Percentiles rank a stretch among this genome's conserved stretches.
Evolutionary conservation across 129 eudicot species (phyloP).

Genomic region (Dittrichia graveolens): DNA sequence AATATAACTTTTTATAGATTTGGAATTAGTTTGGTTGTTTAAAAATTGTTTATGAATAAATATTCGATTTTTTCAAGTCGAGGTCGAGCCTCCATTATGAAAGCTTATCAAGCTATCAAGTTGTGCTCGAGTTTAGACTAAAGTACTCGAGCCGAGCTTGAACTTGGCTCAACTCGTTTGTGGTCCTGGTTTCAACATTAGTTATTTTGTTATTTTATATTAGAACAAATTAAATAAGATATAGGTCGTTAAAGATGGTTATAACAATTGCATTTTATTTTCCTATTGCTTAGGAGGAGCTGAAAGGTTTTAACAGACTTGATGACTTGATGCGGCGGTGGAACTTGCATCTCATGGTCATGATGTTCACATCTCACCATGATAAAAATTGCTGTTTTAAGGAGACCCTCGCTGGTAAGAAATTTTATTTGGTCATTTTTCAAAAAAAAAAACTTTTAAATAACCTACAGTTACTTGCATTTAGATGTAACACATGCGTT

Average conservation of each 20-base stretch:
- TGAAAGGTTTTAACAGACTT: conserved; percentile 96
- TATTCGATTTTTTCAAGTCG: no score
- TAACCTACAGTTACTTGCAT: conserved; percentile 9
- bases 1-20: no score
- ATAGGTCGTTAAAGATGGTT: no score
- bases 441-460: not conserved
- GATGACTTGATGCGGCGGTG: conserved; percentile 89
- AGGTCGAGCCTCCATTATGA: no score
- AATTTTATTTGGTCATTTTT: not conserved
- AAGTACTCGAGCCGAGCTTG: conserved; percentile 54
- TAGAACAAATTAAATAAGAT: no score
- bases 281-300: conserved; percentile 71
- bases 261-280: not conserved
- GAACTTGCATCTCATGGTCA: conserved; percentile 83
- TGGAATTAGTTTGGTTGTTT: no score
- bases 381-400: conserved; percentile 83
- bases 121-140: no score
- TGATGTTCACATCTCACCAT: conserved; percentile 90
- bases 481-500: no score
- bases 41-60: no score
- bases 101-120: no score
- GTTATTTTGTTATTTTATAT: no score
- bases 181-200: no score
- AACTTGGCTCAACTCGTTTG: conserved; percentile 44
- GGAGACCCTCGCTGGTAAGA: conserved; percentile 77